phyloP scores from a whole-genome alignment of 2,329 filamentous ascomycete species.

The Teratosphaeriaceae sp. region DNA sequence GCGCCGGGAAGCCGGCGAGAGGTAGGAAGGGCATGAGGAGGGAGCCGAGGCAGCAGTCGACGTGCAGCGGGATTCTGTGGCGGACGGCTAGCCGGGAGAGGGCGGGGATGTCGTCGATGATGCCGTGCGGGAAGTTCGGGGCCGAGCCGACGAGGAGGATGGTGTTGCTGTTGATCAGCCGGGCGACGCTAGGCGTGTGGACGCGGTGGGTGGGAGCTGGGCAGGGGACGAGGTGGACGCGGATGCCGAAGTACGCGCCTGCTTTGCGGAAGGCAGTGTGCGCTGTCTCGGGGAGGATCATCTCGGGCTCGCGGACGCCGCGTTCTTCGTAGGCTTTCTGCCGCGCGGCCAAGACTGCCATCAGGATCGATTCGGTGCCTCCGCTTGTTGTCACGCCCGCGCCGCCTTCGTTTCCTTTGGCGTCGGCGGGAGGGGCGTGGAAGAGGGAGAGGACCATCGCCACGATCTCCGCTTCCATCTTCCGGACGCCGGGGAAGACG shows the following conservation, averaged over 20 bases:
- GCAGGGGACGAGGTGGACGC: slow-evolving; percentile 79
- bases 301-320: slow-evolving; percentile 86
- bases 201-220: slow-evolving; percentile 83
- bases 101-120: slow-evolving; percentile 87
- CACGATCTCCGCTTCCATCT: slow-evolving; percentile 98
- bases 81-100: slow-evolving; percentile 77
- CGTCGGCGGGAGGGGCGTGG: slow-evolving; percentile 60
- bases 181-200: slow-evolving; percentile 66
- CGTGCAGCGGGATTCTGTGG: slow-evolving; percentile 79
- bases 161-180: slow-evolving; percentile 91
- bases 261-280: slow-evolving; percentile 98
- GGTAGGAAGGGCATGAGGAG: slow-evolving; percentile 91
- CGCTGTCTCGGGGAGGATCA: slow-evolving; percentile 92
- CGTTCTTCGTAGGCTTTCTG: slow-evolving; percentile 84
- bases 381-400: slow-evolving; percentile 88
- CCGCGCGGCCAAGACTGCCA: slow-evolving; percentile 85
- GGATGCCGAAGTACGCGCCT: slow-evolving; percentile 93
- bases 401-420: slow-evolving; percentile 48
- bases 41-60: slow-evolving; percentile 95
- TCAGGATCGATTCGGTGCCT: slow-evolving; percentile 92
- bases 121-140: slow-evolving; percentile 96
- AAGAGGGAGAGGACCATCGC: slow-evolving; percentile 80
- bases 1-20: slow-evolving; percentile 84
- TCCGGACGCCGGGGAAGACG: slow-evolving; percentile 93
- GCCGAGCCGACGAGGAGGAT: slow-evolving; percentile 88